Base-by-base conservation (phyloP, 169 alveolate genomes). In the Plasmodium relictum region DNA sequence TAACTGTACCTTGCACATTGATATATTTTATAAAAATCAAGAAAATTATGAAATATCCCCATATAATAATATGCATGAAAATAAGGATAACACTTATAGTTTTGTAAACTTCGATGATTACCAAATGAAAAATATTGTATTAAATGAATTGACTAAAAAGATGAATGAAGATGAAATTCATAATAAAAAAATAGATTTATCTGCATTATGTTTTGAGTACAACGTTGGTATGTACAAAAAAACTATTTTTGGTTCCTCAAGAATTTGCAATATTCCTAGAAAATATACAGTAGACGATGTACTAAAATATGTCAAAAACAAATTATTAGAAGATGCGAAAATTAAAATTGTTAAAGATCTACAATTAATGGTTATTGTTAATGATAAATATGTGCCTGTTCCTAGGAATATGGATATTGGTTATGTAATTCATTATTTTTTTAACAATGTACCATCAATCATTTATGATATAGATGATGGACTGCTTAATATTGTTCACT, bases 231-330 rank as follows among this genome's bases (percentile, higher is more conserved):
- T 71, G n/a, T 44, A 71, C 52, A 88, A 86, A 52, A 86, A 72
- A 24, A 31, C 56, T 18, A 31, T 86, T 16, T 86, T 86, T 61
- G 92, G 92, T n/a, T 37, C 74, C 2, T 86, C 92, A 31, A 44
- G 83, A 70, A 86, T 86, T 63, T 71, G 74, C 41, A 86, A 86
- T 41, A 86, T 86, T 42, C 92, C 92, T 14, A 71, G 48, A 37
- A 56, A 24, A 58, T 86, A 70, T 66, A 71, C 92, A 20, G 92
- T 86, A 9, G 73, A 56, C 3, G 88, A 86, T 86, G 92, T 86
- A 10, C 52, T 86, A 54, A 3, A 22, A 8, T 48, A 70, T 65
- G 24, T 86, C 0, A 71, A 59, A 66, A 86, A 45, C 0, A 61
- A 58, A 50, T 10, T 86, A 42, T 58, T 52, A 50, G 92, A 86